Base-by-base conservation (phyloP, 345 rosid species). In the Citrus sp. region DNA sequence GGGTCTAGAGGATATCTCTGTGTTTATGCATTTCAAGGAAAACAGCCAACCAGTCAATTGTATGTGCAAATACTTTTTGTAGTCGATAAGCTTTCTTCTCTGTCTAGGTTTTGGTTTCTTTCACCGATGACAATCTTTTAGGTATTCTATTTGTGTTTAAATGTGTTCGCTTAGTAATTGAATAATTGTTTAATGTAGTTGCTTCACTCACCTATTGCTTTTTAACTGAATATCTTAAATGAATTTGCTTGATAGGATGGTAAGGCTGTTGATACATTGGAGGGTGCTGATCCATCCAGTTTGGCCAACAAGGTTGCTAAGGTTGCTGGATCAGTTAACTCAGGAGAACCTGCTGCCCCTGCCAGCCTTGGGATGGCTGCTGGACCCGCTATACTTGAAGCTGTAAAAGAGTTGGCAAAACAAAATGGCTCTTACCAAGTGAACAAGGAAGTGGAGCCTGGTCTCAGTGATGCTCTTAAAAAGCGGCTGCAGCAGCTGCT, bases 301-400 rank as follows among this genome's bases (percentile, higher is more conserved):
- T 88, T 97, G 86, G 98, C 98, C n/a, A 94, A 92, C 86, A 97
- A 93, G 84, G 93, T 97, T 59, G 89, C 96, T 49, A 92, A 88
- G 86, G 82, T 93, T 67, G 89, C 92, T 2, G 96, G 96, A 24
- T 85, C 88, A 12, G 86, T 84, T 72, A 89, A 87, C 35, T 82
- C 92, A 69, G 87, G 86, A 35, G 94, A 89, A 75, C 90, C 99
- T 84, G 98, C 99, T 14, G 94, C 98, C 80, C 99, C 98, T 73
- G 97, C 99, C 72, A 97, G 99, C 88, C 91, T 94, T 69, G 99
- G 97, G 27, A 82, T 97, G 90, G 98, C 98, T 82, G 98, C 98
- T 54, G 99, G 96, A 22, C 88, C 97, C 25, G 81, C 84, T 46
- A 69, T 94, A 80, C 92, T 97, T 60, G 96, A 94, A 85, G 78